These are phyloP conservation scores for Starmerella ratchasimensis DNA, from an alignment of 805 yeast genomes.

Conservation along the genomic window DNA sequence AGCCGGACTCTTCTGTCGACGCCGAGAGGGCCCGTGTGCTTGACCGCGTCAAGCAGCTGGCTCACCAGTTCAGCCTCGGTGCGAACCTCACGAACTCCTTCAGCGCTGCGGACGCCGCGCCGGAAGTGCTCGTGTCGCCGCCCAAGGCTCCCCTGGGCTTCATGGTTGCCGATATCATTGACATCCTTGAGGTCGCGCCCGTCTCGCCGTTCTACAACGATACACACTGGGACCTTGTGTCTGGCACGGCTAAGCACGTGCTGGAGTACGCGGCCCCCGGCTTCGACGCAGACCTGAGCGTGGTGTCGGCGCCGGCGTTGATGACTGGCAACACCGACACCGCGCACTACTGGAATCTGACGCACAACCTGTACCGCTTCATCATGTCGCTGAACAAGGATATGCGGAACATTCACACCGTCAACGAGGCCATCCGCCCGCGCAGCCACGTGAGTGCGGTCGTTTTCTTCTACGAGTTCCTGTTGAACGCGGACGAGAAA, in stretches of 20 bases:
- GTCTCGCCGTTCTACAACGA: constrained; percentile 32
- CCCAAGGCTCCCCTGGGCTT: constrained; percentile 32
- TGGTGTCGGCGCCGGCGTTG: constrained; percentile 41
- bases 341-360: constrained; percentile 47
- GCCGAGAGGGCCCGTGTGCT: constrained; percentile 30
- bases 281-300: constrained; percentile 14
- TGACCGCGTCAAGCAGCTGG: constrained; percentile 29
- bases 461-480: constrained; percentile 24
- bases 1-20: constrained; percentile 39
- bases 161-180: constrained; percentile 16
- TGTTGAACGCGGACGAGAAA: constrained; percentile 10
- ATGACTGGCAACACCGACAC: constrained; percentile 68
- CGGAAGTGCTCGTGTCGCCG: constrained; percentile 18
- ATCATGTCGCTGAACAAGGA: constrained; percentile 15
- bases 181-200: constrained; percentile 39
- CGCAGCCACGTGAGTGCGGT: constrained; percentile 39
- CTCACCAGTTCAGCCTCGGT: constrained; percentile 35
- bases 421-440: constrained; percentile 44
- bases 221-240: constrained; percentile 40
- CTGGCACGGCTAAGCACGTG: constrained; percentile 50
- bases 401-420: constrained; percentile 35
- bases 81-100: constrained; percentile 21
- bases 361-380: constrained; percentile 47
- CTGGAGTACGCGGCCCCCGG: constrained; percentile 35
- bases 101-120: constrained; percentile 25